A percentile compares a stretch with the other conserved stretches of the same genome.
Evolutionary conservation across 768 basidiomycete genomes (phyloP).

Genomic region (Termitomyces sp.): DNA sequence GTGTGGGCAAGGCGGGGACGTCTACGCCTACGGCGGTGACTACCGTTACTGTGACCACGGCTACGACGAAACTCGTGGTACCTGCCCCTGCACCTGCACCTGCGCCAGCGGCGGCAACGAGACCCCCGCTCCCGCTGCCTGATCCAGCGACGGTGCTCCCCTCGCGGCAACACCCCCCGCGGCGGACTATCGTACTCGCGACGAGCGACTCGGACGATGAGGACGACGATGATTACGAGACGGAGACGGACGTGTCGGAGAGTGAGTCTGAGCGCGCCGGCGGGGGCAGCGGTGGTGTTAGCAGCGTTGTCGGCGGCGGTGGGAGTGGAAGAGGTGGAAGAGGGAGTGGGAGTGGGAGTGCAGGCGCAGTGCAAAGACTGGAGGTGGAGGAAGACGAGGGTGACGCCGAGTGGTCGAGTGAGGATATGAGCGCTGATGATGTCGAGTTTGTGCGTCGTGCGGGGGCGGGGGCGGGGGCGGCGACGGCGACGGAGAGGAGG

Average conservation of each 20-base stretch:
- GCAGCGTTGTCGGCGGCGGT: not conserved
- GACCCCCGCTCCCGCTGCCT: not conserved
- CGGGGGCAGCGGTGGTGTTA: conserved; percentile 15
- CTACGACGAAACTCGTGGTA: not conserved
- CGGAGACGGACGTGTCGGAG: conserved; percentile 22
- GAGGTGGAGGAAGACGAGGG: conserved; percentile 32
- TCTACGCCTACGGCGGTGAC: not conserved
- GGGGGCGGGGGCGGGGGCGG: too few species aligned
- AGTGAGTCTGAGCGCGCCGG: conserved; percentile 10
- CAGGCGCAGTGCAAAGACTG: not conserved
- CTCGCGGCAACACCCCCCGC: conserved; percentile 20
- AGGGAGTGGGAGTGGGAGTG: too few species aligned
- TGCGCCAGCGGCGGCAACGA: too few species aligned
- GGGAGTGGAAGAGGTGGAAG: too few species aligned
- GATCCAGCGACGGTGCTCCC: conserved; percentile 16
- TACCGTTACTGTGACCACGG: too few species aligned
- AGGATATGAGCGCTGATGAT: conserved; percentile 41
- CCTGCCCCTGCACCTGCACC: too few species aligned
- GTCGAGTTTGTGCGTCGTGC: conserved; percentile 16
- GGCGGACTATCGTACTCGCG: conserved; percentile 42
- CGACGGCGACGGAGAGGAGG: too few species aligned
- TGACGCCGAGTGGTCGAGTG: conserved; percentile 58
- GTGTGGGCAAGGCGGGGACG: too few species aligned
- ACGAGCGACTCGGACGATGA: conserved; percentile 50
- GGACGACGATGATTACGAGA: conserved; percentile 35